Conservation (phyloP, 1,284 basidiomycete species). For the Sanguinoderma infundibulare region DNA sequence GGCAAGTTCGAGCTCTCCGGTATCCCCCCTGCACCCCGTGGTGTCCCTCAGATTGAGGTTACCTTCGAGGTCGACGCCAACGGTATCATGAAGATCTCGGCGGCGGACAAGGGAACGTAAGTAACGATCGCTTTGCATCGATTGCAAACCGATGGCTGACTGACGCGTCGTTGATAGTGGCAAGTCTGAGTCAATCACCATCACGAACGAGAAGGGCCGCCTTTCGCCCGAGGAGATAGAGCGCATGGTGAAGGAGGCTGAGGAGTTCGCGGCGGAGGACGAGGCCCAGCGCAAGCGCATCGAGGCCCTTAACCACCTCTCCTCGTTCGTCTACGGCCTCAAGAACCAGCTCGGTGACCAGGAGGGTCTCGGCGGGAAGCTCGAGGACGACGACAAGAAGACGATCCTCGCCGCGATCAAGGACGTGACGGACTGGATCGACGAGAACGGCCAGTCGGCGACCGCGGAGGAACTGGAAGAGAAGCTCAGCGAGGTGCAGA, state of each 20-base stretch:
- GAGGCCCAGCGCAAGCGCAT: conserved; percentile 88
- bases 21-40: conserved; percentile 94
- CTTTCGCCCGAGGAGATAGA: conserved; percentile 88
- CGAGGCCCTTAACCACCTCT: conserved; percentile 83
- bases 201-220: conserved; percentile 88
- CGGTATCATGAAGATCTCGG: conserved; percentile 89
- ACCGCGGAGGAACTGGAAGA: conserved; percentile 91
- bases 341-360: conserved; percentile 88
- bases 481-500: conserved; percentile 75
- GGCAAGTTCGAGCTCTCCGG: conserved; percentile 95
- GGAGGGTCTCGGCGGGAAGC: conserved; percentile 90
- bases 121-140: conserved; percentile 34
- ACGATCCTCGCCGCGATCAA: conserved; percentile 82
- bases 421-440: conserved; percentile 92
- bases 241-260: conserved; percentile 92
- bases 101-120: conserved; percentile 90
- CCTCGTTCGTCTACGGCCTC: conserved; percentile 81
- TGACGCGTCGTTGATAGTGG: conserved; percentile 57
- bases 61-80: conserved; percentile 95
- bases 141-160: conserved; percentile 5
- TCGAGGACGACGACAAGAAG: conserved; percentile 90
- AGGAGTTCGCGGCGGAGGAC: conserved; percentile 88
- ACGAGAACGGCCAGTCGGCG: conserved; percentile 78
- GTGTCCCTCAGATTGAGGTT: conserved; percentile 95
- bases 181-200: conserved; percentile 88